Evolutionary conservation across 78 protist genomes (phyloP).

Genomic region (Dictyostelium intermedium): DNA sequence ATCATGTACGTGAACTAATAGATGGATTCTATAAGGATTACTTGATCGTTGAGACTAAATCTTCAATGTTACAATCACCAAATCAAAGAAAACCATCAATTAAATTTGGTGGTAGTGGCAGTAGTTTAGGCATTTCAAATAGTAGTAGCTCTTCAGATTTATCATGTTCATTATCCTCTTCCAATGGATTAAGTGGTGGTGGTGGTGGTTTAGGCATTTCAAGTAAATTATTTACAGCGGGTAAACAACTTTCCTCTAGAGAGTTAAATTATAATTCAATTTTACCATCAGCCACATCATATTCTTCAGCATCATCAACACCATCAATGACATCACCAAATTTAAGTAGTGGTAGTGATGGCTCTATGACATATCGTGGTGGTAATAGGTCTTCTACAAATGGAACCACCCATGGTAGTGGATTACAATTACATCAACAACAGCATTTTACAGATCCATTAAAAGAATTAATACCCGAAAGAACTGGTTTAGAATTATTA

Average conservation of each 20-base stretch:
- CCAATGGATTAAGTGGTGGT: neutral
- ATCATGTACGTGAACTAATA: conserved; percentile 40
- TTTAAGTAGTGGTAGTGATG: neutral
- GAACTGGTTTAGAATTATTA: conserved; percentile 55
- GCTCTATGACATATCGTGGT: neutral
- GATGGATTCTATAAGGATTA: conserved; percentile 66
- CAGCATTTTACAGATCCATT: conserved; percentile 36
- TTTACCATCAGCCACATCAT: neutral
- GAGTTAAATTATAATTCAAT: neutral
- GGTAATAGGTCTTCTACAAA: neutral
- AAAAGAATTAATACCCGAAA: conserved; percentile 69
- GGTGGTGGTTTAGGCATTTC: neutral
- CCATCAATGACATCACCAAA: neutral
- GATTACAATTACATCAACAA: neutral
- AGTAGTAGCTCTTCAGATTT: neutral
- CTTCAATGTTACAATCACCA: neutral
- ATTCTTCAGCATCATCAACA: neutral
- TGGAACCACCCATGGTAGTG: neutral
- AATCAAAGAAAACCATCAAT: neutral
- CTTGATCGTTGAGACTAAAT: conserved; percentile 33
- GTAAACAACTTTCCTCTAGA: neutral
- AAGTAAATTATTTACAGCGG: conserved; percentile 1
- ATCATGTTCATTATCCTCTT: neutral
- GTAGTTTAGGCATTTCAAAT: neutral
- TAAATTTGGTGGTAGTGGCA: neutral